Percentiles rank a stretch among this genome's conserved stretches.
Conservation (phyloP, 2,329 filamentous ascomycete species). For the Coleophoma crateriformis region DNA sequence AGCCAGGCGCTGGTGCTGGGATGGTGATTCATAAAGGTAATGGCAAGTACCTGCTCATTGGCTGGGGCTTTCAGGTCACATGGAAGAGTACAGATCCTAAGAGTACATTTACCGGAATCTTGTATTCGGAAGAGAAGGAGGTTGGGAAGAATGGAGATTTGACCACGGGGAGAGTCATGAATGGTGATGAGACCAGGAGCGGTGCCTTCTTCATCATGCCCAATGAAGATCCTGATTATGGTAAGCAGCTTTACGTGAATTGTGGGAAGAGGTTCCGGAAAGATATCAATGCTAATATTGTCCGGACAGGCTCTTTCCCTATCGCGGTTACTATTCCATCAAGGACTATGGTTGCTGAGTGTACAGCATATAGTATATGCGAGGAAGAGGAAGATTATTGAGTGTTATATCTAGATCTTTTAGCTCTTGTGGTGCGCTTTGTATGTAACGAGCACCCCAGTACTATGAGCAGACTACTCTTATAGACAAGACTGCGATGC, state of each 20-base stretch:
- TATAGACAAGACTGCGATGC: too few relatives aligned
- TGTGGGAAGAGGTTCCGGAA: too few relatives aligned
- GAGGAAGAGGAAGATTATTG: conserved; percentile 8
- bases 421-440: too few relatives aligned
- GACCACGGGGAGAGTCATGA: conserved; percentile 27
- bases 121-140: conserved; percentile 28
- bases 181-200: conserved; percentile 35
- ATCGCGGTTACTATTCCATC: conserved; percentile 49
- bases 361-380: conserved; percentile 29
- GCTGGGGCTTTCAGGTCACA: conserved; percentile 31
- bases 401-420: background rate
- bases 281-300: too few relatives aligned
- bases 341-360: conserved; percentile 39
- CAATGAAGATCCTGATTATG: conserved; percentile 39
- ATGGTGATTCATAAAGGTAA: conserved; percentile 31
- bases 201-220: conserved; percentile 15
- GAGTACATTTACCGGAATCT: conserved; percentile 32
- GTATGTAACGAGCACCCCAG: too few relatives aligned
- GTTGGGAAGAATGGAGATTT: conserved; percentile 22
- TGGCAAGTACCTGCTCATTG: conserved; percentile 30
- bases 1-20: conserved; percentile 30
- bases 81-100: conserved; percentile 26
- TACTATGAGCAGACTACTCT: too few relatives aligned
- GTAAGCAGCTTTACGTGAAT: conserved; percentile 18
- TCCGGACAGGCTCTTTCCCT: conserved; percentile 32